Conservation (phyloP, 352 stramenopile species). For the Phytophthora cryptogea region DNA sequence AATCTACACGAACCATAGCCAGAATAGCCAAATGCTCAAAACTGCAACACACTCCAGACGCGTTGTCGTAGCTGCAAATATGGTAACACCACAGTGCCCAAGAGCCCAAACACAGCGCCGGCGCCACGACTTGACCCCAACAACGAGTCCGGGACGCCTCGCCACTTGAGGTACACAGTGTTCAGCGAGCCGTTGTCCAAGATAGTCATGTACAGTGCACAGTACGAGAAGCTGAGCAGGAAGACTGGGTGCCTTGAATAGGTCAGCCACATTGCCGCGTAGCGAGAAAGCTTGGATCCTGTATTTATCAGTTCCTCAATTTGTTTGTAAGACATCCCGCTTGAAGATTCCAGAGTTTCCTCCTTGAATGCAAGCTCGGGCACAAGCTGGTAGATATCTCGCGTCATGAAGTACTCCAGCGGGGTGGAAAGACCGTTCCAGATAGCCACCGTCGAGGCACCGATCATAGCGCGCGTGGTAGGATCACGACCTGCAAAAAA, state of each 20-base stretch:
- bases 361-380: slow-evolving; percentile 51
- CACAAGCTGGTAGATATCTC: slow-evolving; percentile 66
- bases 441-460: slow-evolving; percentile 61
- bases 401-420: slow-evolving; percentile 78
- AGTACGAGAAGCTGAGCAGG: slow-evolving; percentile 58
- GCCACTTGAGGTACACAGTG: slow-evolving; percentile 69
- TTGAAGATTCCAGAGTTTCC: slow-evolving; percentile 9
- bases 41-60: slow-evolving; percentile 53
- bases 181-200: slow-evolving; percentile 53
- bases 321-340: slow-evolving; percentile 37
- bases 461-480: slow-evolving; percentile 67
- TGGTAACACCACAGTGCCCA: slow-evolving; percentile 60
- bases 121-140: slow-evolving; percentile 47
- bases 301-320: slow-evolving; percentile 1
- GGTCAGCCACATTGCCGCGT: slow-evolving; percentile 42
- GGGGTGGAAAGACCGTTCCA: slow-evolving; percentile 83
- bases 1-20: slow-evolving; percentile 47
- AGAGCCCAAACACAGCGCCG: slow-evolving; percentile 50
- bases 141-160: slow-evolving; percentile 53
- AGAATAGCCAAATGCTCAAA: slow-evolving; percentile 70
- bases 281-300: slow-evolving; percentile 22
- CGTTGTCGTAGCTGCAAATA: slow-evolving; percentile 28
- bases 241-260: slow-evolving; percentile 58
- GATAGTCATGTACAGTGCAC: slow-evolving; percentile 64
- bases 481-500: slow-evolving; percentile 71